These are phyloP conservation scores for Begonia masoniana DNA, from an alignment of 306 rosid genomes.

Conservation along the genomic window DNA sequence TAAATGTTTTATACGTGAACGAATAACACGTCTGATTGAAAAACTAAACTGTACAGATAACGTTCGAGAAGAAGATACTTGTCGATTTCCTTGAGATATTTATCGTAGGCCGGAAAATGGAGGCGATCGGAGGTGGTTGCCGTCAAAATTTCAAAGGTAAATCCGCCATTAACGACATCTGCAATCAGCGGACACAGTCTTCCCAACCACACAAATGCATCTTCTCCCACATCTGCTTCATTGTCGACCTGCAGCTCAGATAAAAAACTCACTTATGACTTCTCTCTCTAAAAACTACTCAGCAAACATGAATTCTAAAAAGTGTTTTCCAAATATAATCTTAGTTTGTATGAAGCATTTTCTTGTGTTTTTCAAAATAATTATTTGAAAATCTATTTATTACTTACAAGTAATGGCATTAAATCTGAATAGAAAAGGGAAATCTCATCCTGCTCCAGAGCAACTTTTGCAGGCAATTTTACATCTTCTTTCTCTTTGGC, in stretches of 20 bases:
- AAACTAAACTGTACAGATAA: background rate
- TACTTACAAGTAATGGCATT: constrained; percentile 86
- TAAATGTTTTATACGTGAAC: background rate
- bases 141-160: constrained; percentile 71
- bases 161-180: constrained; percentile 68
- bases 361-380: no score
- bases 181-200: constrained; percentile 50
- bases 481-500: constrained; percentile 74
- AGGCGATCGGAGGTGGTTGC: constrained; percentile 57
- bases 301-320: no score
- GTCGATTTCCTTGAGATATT: constrained; percentile 57
- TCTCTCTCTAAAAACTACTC: background rate
- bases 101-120: constrained; percentile 72
- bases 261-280: background rate
- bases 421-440: constrained; percentile 83
- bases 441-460: constrained; percentile 53
- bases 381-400: background rate
- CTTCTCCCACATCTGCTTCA: constrained; percentile 71
- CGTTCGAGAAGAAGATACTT: constrained; percentile 24
- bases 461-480: constrained; percentile 10
- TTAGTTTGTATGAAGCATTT: no score
- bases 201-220: constrained; percentile 85
- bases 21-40: background rate
- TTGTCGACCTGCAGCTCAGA: constrained; percentile 28
- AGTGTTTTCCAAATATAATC: background rate